phyloP scores from a whole-genome alignment of 73 alveolate genomes.

The Paramecium octaurelia region DNA sequence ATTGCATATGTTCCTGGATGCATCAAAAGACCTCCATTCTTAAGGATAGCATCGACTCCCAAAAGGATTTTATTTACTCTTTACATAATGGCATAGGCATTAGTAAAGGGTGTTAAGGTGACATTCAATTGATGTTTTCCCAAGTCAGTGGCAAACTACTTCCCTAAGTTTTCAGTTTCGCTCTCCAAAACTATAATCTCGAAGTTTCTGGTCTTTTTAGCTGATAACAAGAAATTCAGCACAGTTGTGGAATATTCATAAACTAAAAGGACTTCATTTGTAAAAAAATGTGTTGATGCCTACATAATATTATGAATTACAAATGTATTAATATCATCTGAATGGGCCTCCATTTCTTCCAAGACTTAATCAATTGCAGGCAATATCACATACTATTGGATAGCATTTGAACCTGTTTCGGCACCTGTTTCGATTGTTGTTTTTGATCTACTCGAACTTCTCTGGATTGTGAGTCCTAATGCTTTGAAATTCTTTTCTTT shows the following conservation, averaged over 20 bases:
- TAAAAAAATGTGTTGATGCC: conserved; percentile 18
- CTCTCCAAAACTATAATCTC: background rate
- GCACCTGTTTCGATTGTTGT: background rate
- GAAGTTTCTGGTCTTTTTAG: background rate
- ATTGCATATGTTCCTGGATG: conserved; percentile 28
- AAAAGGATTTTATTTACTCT: conserved; percentile 18
- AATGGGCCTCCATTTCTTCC: background rate
- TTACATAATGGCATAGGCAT: conserved; percentile 30
- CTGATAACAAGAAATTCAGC: background rate
- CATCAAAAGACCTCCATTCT: background rate
- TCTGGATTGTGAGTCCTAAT: background rate
- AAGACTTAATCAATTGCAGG: conserved; percentile 21
- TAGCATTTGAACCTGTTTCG: background rate
- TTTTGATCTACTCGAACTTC: background rate
- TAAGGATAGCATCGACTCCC: conserved; percentile 25
- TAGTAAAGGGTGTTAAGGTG: conserved; percentile 16
- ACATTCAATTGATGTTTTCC: background rate
- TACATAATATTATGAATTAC: background rate
- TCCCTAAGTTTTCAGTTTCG: background rate
- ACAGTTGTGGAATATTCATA: conserved; percentile 28
- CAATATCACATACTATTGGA: background rate
- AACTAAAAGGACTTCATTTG: conserved; percentile 17
- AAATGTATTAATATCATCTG: conserved; percentile 1
- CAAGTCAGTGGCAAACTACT: background rate
- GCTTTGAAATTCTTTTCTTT: background rate